Conservation (phyloP, 805 yeast genomes). For the Pichia cephalocereana region DNA sequence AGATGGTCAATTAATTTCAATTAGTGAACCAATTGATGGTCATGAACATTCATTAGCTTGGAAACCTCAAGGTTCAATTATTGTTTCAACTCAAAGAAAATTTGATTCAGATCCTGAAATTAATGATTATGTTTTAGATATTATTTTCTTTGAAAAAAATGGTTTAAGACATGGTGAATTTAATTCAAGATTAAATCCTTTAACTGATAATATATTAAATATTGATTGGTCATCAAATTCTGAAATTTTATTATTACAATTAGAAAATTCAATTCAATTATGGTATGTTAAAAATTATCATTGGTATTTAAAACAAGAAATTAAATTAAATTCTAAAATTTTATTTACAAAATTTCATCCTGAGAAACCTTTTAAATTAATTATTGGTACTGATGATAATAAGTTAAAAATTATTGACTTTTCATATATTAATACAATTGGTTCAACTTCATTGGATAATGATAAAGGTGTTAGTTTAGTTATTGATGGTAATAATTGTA, state of each 20-base stretch:
- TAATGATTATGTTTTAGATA: slow-evolving; percentile 36
- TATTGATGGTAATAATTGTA: slow-evolving; percentile 62
- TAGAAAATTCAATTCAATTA: slow-evolving; percentile 57
- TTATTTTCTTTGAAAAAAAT: slow-evolving; percentile 85
- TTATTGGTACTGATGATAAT: slow-evolving; percentile 45
- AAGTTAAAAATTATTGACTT: slow-evolving; percentile 59
- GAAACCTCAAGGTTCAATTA: slow-evolving; percentile 85
- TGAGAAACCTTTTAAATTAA: slow-evolving; percentile 70
- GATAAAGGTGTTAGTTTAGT: slow-evolving; percentile 78
- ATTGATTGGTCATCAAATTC: slow-evolving; percentile 77
- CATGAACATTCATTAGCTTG: slow-evolving; percentile 68
- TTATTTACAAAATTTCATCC: slow-evolving; percentile 70
- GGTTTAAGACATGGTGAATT: slow-evolving; percentile 90
- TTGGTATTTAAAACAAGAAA: slow-evolving; percentile 88
- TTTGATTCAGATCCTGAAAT: slow-evolving; percentile 31
- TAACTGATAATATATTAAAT: slow-evolving; percentile 33
- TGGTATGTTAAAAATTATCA: slow-evolving; percentile 93
- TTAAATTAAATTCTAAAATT: slow-evolving; percentile 30
- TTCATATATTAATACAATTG: slow-evolving; percentile 51
- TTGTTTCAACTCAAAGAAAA: slow-evolving; percentile 72
- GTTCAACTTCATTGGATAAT: slow-evolving; percentile 57
- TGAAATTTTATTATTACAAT: slow-evolving; percentile 65
- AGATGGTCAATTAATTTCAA: slow-evolving; percentile 70
- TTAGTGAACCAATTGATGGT: slow-evolving; percentile 83
- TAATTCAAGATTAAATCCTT: slow-evolving; percentile 49